These are phyloP conservation scores for Wallacemonas sp. DNA, from an alignment of 208 protist species.

Conservation along the genomic window DNA sequence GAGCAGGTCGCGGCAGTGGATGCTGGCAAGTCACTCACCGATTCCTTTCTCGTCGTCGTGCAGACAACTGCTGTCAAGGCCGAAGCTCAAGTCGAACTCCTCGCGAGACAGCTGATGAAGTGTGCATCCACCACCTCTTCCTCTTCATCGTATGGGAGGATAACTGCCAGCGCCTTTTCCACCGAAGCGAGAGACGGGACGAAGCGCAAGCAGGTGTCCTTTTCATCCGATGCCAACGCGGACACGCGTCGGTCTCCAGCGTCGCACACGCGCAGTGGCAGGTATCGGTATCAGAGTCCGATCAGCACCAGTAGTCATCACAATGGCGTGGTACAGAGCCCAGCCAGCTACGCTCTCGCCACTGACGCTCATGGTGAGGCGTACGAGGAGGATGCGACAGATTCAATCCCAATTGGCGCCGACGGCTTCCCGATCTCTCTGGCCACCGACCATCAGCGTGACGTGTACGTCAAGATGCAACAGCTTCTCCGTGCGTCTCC, in stretches of 20 bases:
- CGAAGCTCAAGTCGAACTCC: conserved; percentile 54
- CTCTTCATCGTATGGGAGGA: too few species aligned
- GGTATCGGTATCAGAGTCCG: too few species aligned
- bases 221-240: not conserved
- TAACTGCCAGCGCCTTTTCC: too few species aligned
- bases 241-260: too few species aligned
- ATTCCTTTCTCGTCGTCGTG: conserved; percentile 42
- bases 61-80: conserved; percentile 42
- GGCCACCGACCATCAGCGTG: conserved; percentile 23
- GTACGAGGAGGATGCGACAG: not conserved
- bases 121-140: not conserved
- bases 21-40: conserved; percentile 21
- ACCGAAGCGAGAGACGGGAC: not conserved
- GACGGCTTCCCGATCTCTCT: conserved; percentile 9
- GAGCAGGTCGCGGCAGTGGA: conserved; percentile 15
- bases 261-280: too few species aligned
- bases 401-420: not conserved
- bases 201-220: not conserved
- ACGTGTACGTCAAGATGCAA: conserved; percentile 41
- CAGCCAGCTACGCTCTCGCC: too few species aligned
- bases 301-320: too few species aligned
- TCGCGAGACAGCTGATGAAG: not conserved
- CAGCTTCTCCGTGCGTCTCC: conserved; percentile 23
- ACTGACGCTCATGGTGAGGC: not conserved
- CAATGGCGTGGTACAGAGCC: too few species aligned